Evolutionary conservation across 1,284 basidiomycete species (phyloP).

Genomic region (Ceratobasidium sp.): DNA sequence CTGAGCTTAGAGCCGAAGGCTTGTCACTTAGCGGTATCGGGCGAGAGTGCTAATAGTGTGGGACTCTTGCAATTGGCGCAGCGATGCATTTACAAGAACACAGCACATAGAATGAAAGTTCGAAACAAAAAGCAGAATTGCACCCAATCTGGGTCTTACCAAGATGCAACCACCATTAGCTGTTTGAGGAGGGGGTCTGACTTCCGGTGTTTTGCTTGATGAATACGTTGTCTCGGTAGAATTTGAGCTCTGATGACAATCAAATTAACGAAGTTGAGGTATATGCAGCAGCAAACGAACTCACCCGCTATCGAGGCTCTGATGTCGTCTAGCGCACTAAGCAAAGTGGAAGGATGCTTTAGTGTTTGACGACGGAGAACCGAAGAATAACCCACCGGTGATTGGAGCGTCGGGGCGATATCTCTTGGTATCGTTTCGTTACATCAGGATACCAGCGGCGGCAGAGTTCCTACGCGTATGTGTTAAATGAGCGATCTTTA

Average conservation of each 20-base stretch:
- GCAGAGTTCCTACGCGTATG: constrained; percentile 14
- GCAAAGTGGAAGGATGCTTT: background rate
- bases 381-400: constrained; percentile 15
- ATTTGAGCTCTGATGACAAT: constrained; percentile 42
- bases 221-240: constrained; percentile 44
- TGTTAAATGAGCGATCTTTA: no score
- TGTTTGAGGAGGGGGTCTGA: no score
- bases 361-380: background rate
- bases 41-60: no score
- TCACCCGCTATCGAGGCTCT: constrained; percentile 23
- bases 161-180: no score
- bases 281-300: background rate
- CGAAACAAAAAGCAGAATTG: no score
- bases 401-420: background rate
- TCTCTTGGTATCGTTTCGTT: background rate
- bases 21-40: no score
- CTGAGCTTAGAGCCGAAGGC: no score
- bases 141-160: no score
- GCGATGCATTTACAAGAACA: no score
- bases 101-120: no score
- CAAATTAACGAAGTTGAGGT: background rate
- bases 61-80: no score
- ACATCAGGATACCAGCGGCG: constrained; percentile 27
- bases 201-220: background rate
- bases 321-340: constrained; percentile 34